These are phyloP conservation scores for Coemansia sp. DNA, from an alignment of 192 early-diverging fungal species.

Conservation along the genomic window DNA sequence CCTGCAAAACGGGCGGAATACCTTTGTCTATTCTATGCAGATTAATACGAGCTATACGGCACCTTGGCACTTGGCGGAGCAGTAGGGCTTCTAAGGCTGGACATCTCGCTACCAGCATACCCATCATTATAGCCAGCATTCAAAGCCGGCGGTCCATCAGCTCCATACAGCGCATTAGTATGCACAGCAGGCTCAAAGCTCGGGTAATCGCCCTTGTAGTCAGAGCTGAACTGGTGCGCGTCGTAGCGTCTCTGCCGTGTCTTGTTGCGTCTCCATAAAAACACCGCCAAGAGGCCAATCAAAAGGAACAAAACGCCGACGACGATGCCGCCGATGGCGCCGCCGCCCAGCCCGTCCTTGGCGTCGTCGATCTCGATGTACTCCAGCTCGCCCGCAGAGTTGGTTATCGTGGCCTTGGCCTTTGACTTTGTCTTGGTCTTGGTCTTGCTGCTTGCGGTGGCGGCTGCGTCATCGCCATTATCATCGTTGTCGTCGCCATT, in stretches of 20 bases:
- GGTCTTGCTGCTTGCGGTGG: not conserved
- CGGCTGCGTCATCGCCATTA: not conserved
- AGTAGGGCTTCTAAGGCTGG: not conserved
- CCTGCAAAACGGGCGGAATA: not conserved
- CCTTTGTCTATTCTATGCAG: too few relatives aligned
- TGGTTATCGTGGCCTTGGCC: not conserved
- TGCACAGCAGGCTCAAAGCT: conserved; percentile 1
- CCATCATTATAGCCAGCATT: not conserved
- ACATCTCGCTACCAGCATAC: not conserved
- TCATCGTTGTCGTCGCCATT: not conserved
- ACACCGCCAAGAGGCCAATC: not conserved
- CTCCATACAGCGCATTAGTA: not conserved
- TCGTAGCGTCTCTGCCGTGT: not conserved
- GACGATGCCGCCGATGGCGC: conserved; percentile 8
- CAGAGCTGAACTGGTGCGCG: not conserved
- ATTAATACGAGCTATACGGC: not conserved
- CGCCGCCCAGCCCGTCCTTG: conserved; percentile 8
- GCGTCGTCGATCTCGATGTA: not conserved
- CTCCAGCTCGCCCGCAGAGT: conserved; percentile 1
- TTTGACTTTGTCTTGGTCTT: not conserved
- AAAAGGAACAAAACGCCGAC: not conserved
- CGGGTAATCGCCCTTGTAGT: conserved; percentile 1
- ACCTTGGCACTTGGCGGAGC: conserved; percentile 3
- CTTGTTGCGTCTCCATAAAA: conserved; percentile 5
- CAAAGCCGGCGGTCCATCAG: not conserved